phyloP scores from a whole-genome alignment of 1,284 basidiomycete genomes.

The Fomitopsis palustris region DNA sequence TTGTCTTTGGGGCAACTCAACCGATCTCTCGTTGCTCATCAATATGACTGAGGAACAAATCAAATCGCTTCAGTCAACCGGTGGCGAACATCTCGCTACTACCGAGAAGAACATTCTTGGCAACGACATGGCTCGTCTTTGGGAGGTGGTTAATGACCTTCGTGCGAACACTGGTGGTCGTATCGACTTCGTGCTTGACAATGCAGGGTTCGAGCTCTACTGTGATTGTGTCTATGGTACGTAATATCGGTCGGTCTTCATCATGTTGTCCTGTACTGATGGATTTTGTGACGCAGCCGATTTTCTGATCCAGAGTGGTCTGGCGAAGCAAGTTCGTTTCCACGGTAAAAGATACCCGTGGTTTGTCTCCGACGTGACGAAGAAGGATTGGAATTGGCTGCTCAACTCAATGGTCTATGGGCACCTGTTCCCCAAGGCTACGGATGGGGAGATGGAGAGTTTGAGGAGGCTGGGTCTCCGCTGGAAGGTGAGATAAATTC shows the following conservation, averaged over 20 bases:
- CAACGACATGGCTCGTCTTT: constrained; percentile 78
- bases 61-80: constrained; percentile 95
- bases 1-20: constrained; percentile 96
- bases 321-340: constrained; percentile 86
- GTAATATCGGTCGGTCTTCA: constrained; percentile 13
- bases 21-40: constrained; percentile 92
- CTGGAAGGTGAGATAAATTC: constrained; percentile 70
- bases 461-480: constrained; percentile 79
- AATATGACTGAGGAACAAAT: constrained; percentile 99
- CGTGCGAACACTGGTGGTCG: constrained; percentile 73
- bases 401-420: constrained; percentile 86
- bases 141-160: constrained; percentile 78
- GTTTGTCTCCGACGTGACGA: constrained; percentile 98
- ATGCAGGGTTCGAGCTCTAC: constrained; percentile 93
- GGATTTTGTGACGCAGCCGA: constrained; percentile 48
- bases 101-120: constrained; percentile 96
- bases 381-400: constrained; percentile 96
- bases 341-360: constrained; percentile 90
- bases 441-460: constrained; percentile 80
- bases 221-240: constrained; percentile 94
- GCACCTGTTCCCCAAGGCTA: constrained; percentile 80
- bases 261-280: not conserved
- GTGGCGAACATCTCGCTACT: constrained; percentile 91
- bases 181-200: constrained; percentile 88
- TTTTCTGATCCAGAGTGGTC: constrained; percentile 88